Evolutionary conservation across 2,329 filamentous ascomycete species (phyloP).

Genomic region (Fusarium luffae): DNA sequence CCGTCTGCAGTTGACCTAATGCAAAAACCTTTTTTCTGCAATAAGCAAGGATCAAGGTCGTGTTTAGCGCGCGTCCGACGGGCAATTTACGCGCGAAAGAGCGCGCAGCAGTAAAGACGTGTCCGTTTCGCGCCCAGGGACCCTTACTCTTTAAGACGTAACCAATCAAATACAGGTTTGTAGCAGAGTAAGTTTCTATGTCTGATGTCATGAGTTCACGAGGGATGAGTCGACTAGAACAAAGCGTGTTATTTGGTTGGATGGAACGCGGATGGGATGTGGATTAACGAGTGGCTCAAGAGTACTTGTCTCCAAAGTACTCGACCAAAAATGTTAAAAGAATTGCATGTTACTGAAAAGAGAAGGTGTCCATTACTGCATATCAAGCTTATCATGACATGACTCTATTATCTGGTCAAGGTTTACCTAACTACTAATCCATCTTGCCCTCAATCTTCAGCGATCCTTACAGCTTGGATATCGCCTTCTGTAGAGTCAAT

Average conservation of each 20-base stretch:
- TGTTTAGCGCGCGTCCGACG: constrained; percentile 36
- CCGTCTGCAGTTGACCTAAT: neutral
- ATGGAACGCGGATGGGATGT: constrained; percentile 10
- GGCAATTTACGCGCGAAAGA: constrained; percentile 46
- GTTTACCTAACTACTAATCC: neutral
- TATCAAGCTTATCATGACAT: neutral
- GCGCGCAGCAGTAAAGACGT: constrained; percentile 32
- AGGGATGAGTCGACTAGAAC: constrained; percentile 3
- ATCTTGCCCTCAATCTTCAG: neutral
- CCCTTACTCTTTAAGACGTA: constrained; percentile 20
- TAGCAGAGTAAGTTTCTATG: neutral
- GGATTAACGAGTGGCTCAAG: constrained; percentile 17
- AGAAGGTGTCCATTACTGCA: neutral
- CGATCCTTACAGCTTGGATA: neutral
- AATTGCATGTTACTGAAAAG: neutral
- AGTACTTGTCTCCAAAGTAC: constrained; percentile 9
- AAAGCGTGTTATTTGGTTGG: constrained; percentile 41
- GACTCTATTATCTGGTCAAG: neutral
- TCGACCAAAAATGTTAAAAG: constrained; percentile 6
- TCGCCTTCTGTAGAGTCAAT: neutral
- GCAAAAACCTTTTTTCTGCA: neutral
- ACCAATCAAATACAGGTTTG: constrained; percentile 37
- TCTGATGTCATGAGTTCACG: constrained; percentile 37
- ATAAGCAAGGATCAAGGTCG: constrained; percentile 2
- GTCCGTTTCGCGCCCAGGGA: constrained; percentile 37